phyloP scores from a whole-genome alignment of 2,329 filamentous ascomycete species.

The Cordyceps tenuipes region DNA sequence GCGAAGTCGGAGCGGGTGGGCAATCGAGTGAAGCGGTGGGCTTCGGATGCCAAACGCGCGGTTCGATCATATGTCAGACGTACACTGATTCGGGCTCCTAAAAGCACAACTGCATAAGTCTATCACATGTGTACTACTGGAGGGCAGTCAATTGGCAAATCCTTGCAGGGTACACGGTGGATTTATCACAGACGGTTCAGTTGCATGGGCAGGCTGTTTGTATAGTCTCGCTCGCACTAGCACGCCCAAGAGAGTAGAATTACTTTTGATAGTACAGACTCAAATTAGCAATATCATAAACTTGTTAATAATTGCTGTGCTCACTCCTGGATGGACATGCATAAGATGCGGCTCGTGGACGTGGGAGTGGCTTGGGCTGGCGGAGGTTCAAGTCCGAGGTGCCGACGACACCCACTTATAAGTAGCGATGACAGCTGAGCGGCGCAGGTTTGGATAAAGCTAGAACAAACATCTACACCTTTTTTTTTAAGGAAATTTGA shows the following conservation, averaged over 20 bases:
- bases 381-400: slow-evolving; percentile 4
- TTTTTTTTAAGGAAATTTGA: background rate
- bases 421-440: background rate
- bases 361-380: background rate
- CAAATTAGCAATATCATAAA: slow-evolving; percentile 1
- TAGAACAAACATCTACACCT: background rate
- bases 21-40: slow-evolving; percentile 27
- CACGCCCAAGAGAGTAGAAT: background rate
- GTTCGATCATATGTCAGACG: slow-evolving; percentile 26
- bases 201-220: background rate
- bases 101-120: slow-evolving; percentile 5
- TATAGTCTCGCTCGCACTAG: background rate
- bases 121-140: background rate
- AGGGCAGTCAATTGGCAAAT: background rate
- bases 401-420: background rate
- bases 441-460: background rate
- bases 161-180: background rate
- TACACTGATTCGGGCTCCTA: slow-evolving; percentile 24
- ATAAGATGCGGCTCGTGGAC: background rate
- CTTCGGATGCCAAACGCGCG: slow-evolving; percentile 23
- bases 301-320: background rate
- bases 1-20: slow-evolving; percentile 17
- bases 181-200: background rate
- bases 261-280: background rate
- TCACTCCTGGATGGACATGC: background rate